Evolutionary conservation across 305 asterid species (phyloP), one percentile per base, ranked within the genome.

Genomic region (Salvia sclarea): DNA sequence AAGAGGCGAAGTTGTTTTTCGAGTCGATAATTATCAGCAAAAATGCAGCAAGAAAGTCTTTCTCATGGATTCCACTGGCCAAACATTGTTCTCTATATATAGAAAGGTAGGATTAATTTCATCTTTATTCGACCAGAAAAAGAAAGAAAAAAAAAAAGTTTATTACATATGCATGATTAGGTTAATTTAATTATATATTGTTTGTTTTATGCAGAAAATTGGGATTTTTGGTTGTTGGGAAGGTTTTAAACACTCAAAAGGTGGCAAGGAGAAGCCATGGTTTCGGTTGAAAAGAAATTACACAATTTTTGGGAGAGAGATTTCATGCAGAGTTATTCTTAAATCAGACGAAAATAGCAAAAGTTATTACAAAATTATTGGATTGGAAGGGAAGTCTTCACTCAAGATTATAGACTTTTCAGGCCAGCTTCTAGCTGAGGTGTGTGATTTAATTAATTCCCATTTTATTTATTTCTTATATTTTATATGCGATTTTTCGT

Each of bases 361-460:
- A 24, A 72, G 40, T 41, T 72, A 76, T 57, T 89, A 79, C 68
- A 75, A 54, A 31, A 82, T 92, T 30, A 50, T 73, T 0, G 86
- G 83, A 22, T 79, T 80, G 44, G 82, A 79, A 57, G 78, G 86
- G 12, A 86, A 79, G 76, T 75, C 86, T 16, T 25, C 81, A 24
- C 74, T 88, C 54, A 80, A 82, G 78, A 88, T 89, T 61, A 20
- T 75, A 18, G 93, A 83, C 69, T 76, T 69, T 44, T 77, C 78
- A 0, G 89, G 89, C 68, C 78, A 74, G 35, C 65, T 82, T 61
- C 68, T 88, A 8, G 96, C 98, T 1, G 91, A 91, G 96, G 96
- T 75, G n/a, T n/a, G n/a, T n/a, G n/a, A n/a, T n/a, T n/a, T n/a
- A 70, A 33, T 83, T 37, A 30, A 10, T 2, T 18, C 7, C 16